Evolutionary conservation across 306 rosid species (phyloP), one percentile per base, ranked within the genome.

Genomic region (Lathyrus aphaca): DNA sequence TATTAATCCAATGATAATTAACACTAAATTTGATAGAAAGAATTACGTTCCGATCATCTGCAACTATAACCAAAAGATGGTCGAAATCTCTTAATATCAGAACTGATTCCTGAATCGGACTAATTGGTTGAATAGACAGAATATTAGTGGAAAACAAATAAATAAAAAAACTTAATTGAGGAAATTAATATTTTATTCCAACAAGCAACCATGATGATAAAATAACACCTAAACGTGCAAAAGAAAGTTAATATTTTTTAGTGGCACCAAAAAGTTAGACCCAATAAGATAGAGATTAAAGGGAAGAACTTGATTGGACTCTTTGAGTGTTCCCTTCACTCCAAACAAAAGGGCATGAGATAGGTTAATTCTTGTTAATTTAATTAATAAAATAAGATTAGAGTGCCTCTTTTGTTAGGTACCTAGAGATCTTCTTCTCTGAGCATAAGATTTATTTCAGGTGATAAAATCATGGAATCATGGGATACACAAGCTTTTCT

Each of bases 271-370:
- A 88, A 86, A 88, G 58, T 77, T 56, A 88, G 86, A 87, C 82
- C 85, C 84, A 82, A 84, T 82, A 86, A 85, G 83, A 79, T 73
- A 74, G 80, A 77, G 70, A 73, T 66, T 66, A 67, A 72, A 76
- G 59, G 23, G 23, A 66, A 35, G 44, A 76, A 80, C 62, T 80
- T 69, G 81, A 80, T 86, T 83, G 77, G 83, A 75, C 84, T 82
- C 72, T 80, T 82, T 74, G 38, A 89, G 84, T 84, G 98, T 92
- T 89, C 95, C 98, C 98, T 89, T 84, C 94, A 76, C 84, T 81
- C 86, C 95, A 87, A 86, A 92, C 98, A 89, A 75, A 43, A 81
- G 75, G 73, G 85, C 84, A 80, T 85, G 87, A 86, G 65, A 74
- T 66, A 66, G 68, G 79, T 64, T 64, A 69, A 27, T 57, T 39